Percentiles rank a stretch among this genome's conserved stretches.
These are phyloP conservation scores for Tephrocybe sp. DNA, from an alignment of 768 basidiomycete species.

Conservation along the genomic window DNA sequence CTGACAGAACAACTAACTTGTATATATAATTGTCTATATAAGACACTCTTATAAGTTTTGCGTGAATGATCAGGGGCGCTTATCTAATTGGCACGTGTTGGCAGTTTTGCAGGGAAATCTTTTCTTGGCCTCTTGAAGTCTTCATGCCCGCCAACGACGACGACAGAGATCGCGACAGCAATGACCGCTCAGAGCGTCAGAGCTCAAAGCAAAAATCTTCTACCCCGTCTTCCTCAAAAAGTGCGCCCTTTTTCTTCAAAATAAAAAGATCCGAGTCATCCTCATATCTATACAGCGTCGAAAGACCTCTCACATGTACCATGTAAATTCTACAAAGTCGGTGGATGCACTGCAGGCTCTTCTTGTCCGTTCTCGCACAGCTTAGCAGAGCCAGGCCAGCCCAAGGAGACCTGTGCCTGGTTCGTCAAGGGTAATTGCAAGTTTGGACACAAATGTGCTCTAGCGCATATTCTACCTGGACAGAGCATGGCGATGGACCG, in stretches of 20 bases:
- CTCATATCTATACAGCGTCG: constrained; percentile 28
- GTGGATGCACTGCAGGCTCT: constrained; percentile 89
- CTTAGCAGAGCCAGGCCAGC: constrained; percentile 66
- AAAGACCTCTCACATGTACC: constrained; percentile 95
- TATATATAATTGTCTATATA: no score
- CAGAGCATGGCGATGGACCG: constrained; percentile 95
- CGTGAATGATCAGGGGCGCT: constrained; percentile 13
- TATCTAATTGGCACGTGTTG: constrained; percentile 36
- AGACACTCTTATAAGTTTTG: no score
- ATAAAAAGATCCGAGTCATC: constrained; percentile 22
- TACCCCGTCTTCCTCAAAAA: constrained; percentile 17
- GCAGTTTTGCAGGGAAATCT: constrained; percentile 34
- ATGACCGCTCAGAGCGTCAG: constrained; percentile 18
- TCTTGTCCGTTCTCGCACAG: constrained; percentile 95
- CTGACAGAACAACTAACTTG: no score
- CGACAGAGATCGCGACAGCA: constrained; percentile 19
- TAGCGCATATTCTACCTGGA: constrained; percentile 92
- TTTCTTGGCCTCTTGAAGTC: constrained; percentile 25
- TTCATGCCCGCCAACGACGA: constrained; percentile 15
- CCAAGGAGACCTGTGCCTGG: constrained; percentile 85
- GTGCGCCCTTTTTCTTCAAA: constrained; percentile 13
- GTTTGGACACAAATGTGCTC: constrained; percentile 78
- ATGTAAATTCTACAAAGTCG: constrained; percentile 96
- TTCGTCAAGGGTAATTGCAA: constrained; percentile 89
- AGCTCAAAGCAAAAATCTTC: constrained; percentile 19